Evolutionary conservation across 2,329 filamentous ascomycete genomes (phyloP).

Genomic region (Ophiognomonia clavigignenti-juglandacearum): DNA sequence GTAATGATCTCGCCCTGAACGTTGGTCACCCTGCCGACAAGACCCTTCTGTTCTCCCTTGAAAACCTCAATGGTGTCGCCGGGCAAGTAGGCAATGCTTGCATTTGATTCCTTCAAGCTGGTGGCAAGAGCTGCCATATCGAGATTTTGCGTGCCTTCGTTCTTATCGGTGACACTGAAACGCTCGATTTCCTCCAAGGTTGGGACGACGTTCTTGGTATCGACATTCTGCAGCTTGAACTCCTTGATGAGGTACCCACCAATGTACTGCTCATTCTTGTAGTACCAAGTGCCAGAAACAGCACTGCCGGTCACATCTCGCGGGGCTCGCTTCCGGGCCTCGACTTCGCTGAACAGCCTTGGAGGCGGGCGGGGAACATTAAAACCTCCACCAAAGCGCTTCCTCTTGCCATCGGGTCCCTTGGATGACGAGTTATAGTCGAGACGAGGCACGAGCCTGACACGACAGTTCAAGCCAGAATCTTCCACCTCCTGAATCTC

Average conservation of each 20-base stretch:
- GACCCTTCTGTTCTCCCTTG: slow-evolving; percentile 88
- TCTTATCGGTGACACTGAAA: slow-evolving; percentile 78
- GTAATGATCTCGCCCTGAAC: slow-evolving; percentile 92
- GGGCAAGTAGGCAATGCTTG: slow-evolving; percentile 78
- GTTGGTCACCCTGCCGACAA: slow-evolving; percentile 78
- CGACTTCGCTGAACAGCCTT: slow-evolving; percentile 85
- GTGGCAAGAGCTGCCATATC: slow-evolving; percentile 88
- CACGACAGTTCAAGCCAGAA: slow-evolving; percentile 82
- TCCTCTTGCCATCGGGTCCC: slow-evolving; percentile 67
- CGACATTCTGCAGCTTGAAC: slow-evolving; percentile 80
- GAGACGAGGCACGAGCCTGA: slow-evolving; percentile 83
- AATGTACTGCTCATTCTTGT: slow-evolving; percentile 83
- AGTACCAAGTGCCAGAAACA: slow-evolving; percentile 76
- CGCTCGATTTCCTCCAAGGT: slow-evolving; percentile 93
- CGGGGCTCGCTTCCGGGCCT: slow-evolving; percentile 84
- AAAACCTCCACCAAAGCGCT: slow-evolving; percentile 52
- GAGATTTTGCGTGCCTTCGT: slow-evolving; percentile 85
- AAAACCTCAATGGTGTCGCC: slow-evolving; percentile 97
- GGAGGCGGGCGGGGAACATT: slow-evolving; percentile 67
- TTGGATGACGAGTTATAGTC: slow-evolving; percentile 59
- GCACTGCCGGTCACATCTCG: slow-evolving; percentile 59
- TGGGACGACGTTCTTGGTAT: slow-evolving; percentile 87
- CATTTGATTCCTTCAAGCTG: slow-evolving; percentile 79
- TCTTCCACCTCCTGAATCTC: slow-evolving; percentile 90
- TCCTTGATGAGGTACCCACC: slow-evolving; percentile 93